Base-by-base conservation (phyloP, 176 grass and related monocot genomes). In the Melocanna baccifera region DNA sequence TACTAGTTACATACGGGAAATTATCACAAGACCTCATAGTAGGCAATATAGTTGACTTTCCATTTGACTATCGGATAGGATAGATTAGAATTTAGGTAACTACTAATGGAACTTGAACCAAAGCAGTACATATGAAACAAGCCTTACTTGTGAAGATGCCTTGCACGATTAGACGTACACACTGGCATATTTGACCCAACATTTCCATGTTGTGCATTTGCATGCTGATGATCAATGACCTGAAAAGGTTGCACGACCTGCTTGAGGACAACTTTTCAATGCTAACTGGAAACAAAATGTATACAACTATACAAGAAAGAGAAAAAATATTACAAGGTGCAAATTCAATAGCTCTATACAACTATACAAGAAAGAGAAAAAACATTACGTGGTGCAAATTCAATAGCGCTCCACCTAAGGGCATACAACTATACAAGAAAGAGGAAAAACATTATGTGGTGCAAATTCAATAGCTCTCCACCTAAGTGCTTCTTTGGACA, bases 221-320 rank as follows among this genome's bases (percentile, higher is more conserved):
- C 26, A 70, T 80, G 75, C 19, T 68, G 85, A 83, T 73, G 80
- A 75, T 75, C 79, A 42, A 29, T 53, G 58, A 19, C 69, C 26
- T 52, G 75, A 43, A 74, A 68, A 62, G 69, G 85, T 69, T 91
- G 85, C 65, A 80, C 20, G 18, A 80, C 81, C 89, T 87, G 62
- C 34, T 75, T 36, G 8, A 87, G 63, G 79, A 73, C 59, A 83
- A 69, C 39, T 36, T 41, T 61, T 61, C 3, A 68, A 53, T 76
- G n/a, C 62, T 59, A 43, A 74, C 57, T 40, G 25, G 12, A 19
- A 78, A 58, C 47, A 9, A 19, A 9, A 19, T 71, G 1, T 28
- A 39, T 47, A 67, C 47, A 72, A 53, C 37, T 22, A 50, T 76
- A 76, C 55, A 75, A 18, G 16, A 20, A 83, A 77, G 25, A 79